Percentiles rank a stretch among this genome's conserved stretches.
Evolutionary conservation across 2,329 filamentous ascomycete genomes (phyloP).

Genomic region (Gnomoniopsis smithogilvyi): DNA sequence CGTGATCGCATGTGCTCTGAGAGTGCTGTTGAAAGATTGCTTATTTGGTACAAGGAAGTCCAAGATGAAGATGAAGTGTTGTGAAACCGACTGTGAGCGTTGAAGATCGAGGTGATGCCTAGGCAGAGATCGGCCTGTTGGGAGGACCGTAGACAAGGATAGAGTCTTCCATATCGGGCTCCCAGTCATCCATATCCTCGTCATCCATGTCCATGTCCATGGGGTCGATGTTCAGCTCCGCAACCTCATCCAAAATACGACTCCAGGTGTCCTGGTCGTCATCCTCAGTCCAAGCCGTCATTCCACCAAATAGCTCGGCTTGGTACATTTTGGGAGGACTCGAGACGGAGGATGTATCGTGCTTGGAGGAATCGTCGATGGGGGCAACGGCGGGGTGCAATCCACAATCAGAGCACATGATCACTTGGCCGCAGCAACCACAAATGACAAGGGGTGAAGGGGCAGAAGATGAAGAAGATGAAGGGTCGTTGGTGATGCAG

Average conservation of each 20-base stretch:
- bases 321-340: slow-evolving; percentile 14
- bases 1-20: slow-evolving; percentile 14
- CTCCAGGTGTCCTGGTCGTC: slow-evolving; percentile 24
- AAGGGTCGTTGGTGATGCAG: slow-evolving; percentile 6
- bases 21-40: not conserved
- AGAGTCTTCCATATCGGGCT: slow-evolving; percentile 13
- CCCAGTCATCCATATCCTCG: slow-evolving; percentile 17
- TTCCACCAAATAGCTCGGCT: slow-evolving; percentile 10
- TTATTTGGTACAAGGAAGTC: not conserved
- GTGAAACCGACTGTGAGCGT: not conserved
- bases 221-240: slow-evolving; percentile 12
- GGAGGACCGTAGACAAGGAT: not conserved
- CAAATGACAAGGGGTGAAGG: slow-evolving; percentile 33
- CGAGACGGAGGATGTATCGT: slow-evolving; percentile 10
- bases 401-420: slow-evolving; percentile 40
- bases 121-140: slow-evolving; percentile 1
- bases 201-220: slow-evolving; percentile 17
- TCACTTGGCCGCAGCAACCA: slow-evolving; percentile 42
- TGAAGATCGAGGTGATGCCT: not conserved
- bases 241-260: slow-evolving; percentile 21
- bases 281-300: slow-evolving; percentile 6
- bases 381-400: slow-evolving; percentile 19
- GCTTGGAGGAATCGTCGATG: slow-evolving; percentile 13
- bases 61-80: not conserved
- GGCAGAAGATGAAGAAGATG: slow-evolving; percentile 9